Conservation (phyloP, 108 stramenopile species). For the Epithemia pelagica region DNA sequence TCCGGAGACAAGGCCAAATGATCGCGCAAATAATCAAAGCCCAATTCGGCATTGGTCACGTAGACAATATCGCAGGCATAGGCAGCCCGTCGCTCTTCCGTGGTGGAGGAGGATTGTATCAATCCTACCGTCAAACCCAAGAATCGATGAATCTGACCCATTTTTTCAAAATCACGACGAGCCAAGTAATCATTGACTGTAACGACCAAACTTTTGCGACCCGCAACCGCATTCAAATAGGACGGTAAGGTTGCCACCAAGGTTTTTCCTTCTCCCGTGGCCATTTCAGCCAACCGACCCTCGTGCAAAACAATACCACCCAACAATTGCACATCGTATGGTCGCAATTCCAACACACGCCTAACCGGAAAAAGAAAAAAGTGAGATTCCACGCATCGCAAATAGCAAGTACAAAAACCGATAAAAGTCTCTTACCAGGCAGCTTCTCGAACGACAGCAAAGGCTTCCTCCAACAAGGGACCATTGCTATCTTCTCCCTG, state of each 20-base stretch:
- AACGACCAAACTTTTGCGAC: constrained; percentile 71
- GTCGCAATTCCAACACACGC: constrained; percentile 87
- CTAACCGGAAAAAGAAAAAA: no score
- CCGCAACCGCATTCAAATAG: constrained; percentile 76
- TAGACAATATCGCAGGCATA: constrained; percentile 94
- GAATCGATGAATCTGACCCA: constrained; percentile 91
- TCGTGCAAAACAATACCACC: constrained; percentile 90
- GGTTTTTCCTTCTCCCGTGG: constrained; percentile 96
- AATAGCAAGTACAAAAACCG: constrained; percentile 3
- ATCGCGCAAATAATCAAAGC: constrained; percentile 93
- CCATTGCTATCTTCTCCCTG: constrained; percentile 73
- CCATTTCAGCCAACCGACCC: constrained; percentile 92
- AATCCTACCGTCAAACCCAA: constrained; percentile 90
- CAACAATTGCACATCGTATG: constrained; percentile 92
- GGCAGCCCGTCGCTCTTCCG: constrained; percentile 69
- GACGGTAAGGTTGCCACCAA: constrained; percentile 85
- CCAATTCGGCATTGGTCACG: constrained; percentile 91
- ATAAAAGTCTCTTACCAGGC: constrained; percentile 51
- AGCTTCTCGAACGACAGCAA: constrained; percentile 96
- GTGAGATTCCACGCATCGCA: no score
- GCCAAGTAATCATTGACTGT: constrained; percentile 97
- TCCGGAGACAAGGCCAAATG: constrained; percentile 72
- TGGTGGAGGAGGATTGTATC: constrained; percentile 81
- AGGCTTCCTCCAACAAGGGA: constrained; percentile 82
- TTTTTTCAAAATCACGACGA: constrained; percentile 88